Conservation (phyloP, 768 basidiomycete species). For the Austroboletus eburneus region DNA sequence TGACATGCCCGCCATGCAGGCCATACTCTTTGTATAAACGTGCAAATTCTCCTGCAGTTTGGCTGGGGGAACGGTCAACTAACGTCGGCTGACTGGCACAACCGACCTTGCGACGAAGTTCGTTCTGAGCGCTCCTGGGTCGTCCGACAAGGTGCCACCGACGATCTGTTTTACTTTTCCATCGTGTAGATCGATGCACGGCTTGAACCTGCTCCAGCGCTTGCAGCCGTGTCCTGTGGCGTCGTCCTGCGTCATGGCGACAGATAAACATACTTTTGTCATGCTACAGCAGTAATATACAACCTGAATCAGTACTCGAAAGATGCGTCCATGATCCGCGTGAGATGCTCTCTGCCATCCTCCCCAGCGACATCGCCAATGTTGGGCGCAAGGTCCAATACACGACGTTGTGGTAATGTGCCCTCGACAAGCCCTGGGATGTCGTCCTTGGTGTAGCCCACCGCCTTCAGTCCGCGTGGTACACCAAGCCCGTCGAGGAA, state of each 20-base stretch:
- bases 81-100: background rate
- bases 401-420: slow-evolving; percentile 86
- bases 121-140: slow-evolving; percentile 62
- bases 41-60: slow-evolving; percentile 78
- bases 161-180: slow-evolving; percentile 98
- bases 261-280: background rate
- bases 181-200: slow-evolving; percentile 95
- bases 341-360: slow-evolving; percentile 80
- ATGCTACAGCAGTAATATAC: slow-evolving; percentile 11
- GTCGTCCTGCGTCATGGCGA: background rate
- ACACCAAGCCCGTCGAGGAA: slow-evolving; percentile 85
- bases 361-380: slow-evolving; percentile 79
- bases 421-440: slow-evolving; percentile 80
- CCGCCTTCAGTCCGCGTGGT: slow-evolving; percentile 78
- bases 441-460: slow-evolving; percentile 70
- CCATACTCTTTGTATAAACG: slow-evolving; percentile 64
- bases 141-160: slow-evolving; percentile 84
- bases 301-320: slow-evolving; percentile 56
- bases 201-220: slow-evolving; percentile 60
- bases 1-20: slow-evolving; percentile 88
- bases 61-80: slow-evolving; percentile 39
- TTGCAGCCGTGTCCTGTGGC: slow-evolving; percentile 5
- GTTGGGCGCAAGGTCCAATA: slow-evolving; percentile 89
- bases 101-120: slow-evolving; percentile 88
- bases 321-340: slow-evolving; percentile 73